These are phyloP conservation scores for Pyrenochaeta sp. DNA, from an alignment of 2,329 filamentous ascomycete species.

Conservation along the genomic window DNA sequence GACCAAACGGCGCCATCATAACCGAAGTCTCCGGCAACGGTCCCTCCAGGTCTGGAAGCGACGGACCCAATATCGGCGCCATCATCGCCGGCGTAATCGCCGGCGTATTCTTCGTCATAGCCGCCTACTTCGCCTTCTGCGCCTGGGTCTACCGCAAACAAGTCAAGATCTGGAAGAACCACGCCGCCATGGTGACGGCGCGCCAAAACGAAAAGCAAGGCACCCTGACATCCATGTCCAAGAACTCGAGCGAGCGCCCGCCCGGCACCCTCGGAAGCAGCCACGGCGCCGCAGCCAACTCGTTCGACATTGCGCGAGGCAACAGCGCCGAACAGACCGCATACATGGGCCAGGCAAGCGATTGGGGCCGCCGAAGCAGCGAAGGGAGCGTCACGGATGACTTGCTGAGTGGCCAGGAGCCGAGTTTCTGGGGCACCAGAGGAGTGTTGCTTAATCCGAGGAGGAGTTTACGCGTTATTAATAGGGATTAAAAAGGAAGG, in stretches of 20 bases:
- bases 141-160: slow-evolving; percentile 77
- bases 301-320: slow-evolving; percentile 24
- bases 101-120: slow-evolving; percentile 68
- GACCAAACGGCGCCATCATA: slow-evolving; percentile 50
- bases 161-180: slow-evolving; percentile 72
- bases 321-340: slow-evolving; percentile 18
- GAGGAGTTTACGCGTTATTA: slow-evolving; percentile 73
- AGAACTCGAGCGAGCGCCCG: slow-evolving; percentile 34
- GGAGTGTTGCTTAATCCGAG: slow-evolving; percentile 71
- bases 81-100: slow-evolving; percentile 69
- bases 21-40: slow-evolving; percentile 48
- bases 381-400: slow-evolving; percentile 63
- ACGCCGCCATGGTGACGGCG: slow-evolving; percentile 70
- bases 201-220: slow-evolving; percentile 55
- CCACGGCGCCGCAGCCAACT: slow-evolving; percentile 23
- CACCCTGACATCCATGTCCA: slow-evolving; percentile 33
- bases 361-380: slow-evolving; percentile 48
- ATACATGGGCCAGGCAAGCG: slow-evolving; percentile 29
- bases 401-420: slow-evolving; percentile 68
- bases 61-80: slow-evolving; percentile 59
- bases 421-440: slow-evolving; percentile 70
- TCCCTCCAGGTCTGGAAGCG: slow-evolving; percentile 20
- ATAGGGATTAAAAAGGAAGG: slow-evolving; percentile 55
- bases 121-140: slow-evolving; percentile 73
- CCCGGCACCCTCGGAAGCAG: slow-evolving; percentile 22